Percentiles rank a stretch among this genome's conserved stretches.
phyloP scores from a whole-genome alignment of 1,284 basidiomycete genomes.

The Fomitopsis betulina region DNA sequence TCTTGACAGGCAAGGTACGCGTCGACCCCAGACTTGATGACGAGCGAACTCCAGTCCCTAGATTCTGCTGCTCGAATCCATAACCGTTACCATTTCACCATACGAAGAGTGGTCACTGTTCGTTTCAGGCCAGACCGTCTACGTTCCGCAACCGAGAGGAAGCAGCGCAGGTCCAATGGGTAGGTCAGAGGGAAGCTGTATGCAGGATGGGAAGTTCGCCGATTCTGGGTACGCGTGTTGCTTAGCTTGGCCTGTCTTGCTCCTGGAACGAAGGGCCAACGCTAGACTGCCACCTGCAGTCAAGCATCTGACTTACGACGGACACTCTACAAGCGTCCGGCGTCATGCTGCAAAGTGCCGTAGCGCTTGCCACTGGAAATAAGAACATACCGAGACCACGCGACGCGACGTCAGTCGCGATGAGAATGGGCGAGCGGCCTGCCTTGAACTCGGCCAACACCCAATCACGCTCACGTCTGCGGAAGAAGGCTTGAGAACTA shows the following conservation, averaged over 20 bases:
- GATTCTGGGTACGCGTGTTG: constrained; percentile 35
- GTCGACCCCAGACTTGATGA: constrained; percentile 34
- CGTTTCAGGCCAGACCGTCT: constrained; percentile 27
- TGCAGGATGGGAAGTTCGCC: constrained; percentile 39
- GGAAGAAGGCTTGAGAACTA: not conserved
- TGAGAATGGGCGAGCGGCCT: constrained; percentile 95
- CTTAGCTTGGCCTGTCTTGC: constrained; percentile 46
- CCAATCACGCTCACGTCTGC: constrained; percentile 97
- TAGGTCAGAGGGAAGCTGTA: constrained; percentile 35
- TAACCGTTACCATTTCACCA: constrained; percentile 34
- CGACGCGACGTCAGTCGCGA: constrained; percentile 97
- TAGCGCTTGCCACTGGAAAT: constrained; percentile 30
- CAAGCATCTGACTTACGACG: not conserved
- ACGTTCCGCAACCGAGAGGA: constrained; percentile 15
- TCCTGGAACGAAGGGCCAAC: constrained; percentile 43
- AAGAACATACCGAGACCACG: constrained; percentile 97
- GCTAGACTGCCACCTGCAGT: constrained; percentile 19
- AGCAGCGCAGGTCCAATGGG: constrained; percentile 25
- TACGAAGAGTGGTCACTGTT: constrained; percentile 42
- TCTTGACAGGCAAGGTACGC: constrained; percentile 46
- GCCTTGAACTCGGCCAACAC: constrained; percentile 98
- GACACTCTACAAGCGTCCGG: constrained; percentile 11
- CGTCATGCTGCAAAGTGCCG: constrained; percentile 22
- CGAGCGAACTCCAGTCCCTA: constrained; percentile 28
- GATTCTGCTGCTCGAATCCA: constrained; percentile 34